Evolutionary conservation across 192 early-diverging fungal genomes (phyloP).

Genomic region (Neocallimastix lanati): DNA sequence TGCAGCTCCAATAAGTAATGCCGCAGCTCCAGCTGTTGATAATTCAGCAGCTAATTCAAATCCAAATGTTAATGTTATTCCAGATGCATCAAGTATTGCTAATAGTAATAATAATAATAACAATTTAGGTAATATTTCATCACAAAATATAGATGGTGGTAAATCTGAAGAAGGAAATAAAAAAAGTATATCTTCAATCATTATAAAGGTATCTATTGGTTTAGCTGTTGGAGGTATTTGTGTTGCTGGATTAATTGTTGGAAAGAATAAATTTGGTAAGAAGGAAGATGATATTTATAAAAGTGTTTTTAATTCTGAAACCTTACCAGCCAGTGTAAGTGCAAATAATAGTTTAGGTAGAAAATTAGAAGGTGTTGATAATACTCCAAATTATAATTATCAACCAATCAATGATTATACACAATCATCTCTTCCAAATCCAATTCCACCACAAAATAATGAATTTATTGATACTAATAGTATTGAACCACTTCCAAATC

Average conservation of each 20-base stretch:
- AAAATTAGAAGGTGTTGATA: too few species aligned
- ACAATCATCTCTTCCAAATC: not conserved
- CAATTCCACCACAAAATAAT: not conserved
- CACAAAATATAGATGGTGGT: too few species aligned
- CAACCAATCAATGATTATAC: not conserved
- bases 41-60: too few species aligned
- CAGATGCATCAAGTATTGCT: too few species aligned
- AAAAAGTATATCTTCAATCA: not conserved
- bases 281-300: not conserved
- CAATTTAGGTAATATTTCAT: too few species aligned
- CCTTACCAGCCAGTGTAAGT: not conserved
- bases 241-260: not conserved
- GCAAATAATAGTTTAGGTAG: too few species aligned
- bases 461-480: not conserved
- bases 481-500: not conserved
- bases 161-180: not conserved
- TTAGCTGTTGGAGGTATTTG: not conserved
- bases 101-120: too few species aligned
- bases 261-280: not conserved
- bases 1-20: too few species aligned
- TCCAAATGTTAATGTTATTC: too few species aligned
- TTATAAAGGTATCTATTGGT: not conserved
- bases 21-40: too few species aligned
- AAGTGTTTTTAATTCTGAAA: not conserved
- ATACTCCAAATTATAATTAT: not conserved